A percentile compares a stretch with the other conserved stretches of the same genome.
Conservation (phyloP, 78 protist species). For the Isochrysis galbana region DNA sequence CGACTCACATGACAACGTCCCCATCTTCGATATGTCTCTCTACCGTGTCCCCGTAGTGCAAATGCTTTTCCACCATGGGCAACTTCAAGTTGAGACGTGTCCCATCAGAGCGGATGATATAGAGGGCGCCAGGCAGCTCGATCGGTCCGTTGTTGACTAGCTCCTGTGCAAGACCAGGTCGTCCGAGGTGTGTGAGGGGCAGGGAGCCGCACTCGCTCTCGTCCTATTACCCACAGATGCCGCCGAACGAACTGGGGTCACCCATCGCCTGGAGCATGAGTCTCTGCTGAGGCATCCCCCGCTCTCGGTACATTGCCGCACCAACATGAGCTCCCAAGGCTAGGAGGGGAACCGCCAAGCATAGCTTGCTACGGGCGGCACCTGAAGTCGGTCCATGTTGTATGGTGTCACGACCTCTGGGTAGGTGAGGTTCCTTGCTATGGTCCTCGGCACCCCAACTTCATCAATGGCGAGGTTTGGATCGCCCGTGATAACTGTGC, state of each 20-base stretch:
- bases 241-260: too few species aligned
- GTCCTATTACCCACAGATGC: too few species aligned
- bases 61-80: slow-evolving; percentile 21
- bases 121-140: slow-evolving; percentile 79
- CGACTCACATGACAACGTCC: slow-evolving; percentile 86
- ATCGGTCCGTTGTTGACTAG: slow-evolving; percentile 87
- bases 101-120: slow-evolving; percentile 82
- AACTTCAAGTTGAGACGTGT: slow-evolving; percentile 68
- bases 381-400: slow-evolving; percentile 74
- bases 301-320: too few species aligned
- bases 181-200: too few species aligned
- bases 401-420: slow-evolving; percentile 96
- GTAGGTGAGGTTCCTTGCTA: slow-evolving; percentile 93
- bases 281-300: too few species aligned
- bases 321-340: too few species aligned
- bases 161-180: too few species aligned
- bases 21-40: slow-evolving; percentile 95
- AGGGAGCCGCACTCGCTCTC: too few species aligned
- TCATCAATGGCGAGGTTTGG: slow-evolving; percentile 91
- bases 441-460: slow-evolving; percentile 98
- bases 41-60: slow-evolving; percentile 78
- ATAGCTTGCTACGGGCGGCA: too few species aligned
- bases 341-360: too few species aligned
- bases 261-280: too few species aligned
- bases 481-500: slow-evolving; percentile 99